A percentile compares a stretch with the other conserved stretches of the same genome.
These are phyloP conservation scores for Rhynchosporium agropyri DNA, from an alignment of 2,329 filamentous ascomycete species.

Conservation along the genomic window DNA sequence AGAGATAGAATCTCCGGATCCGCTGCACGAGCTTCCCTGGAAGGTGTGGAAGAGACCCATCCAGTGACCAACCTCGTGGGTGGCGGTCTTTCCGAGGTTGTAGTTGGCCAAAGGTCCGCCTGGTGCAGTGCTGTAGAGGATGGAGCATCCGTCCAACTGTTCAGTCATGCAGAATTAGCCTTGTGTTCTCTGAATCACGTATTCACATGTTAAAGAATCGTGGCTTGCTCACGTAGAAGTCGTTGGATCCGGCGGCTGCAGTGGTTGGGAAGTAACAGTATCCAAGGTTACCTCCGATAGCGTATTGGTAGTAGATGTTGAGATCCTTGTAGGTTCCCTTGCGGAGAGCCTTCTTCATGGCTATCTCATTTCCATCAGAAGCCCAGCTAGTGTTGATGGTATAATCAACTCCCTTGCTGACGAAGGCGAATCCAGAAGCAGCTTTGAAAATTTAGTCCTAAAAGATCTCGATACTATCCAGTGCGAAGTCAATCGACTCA, in stretches of 20 bases:
- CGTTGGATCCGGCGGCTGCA: conserved; percentile 16
- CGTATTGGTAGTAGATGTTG: conserved; percentile 42
- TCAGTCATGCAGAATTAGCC: background rate
- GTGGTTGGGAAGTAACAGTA: conserved; percentile 26
- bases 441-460: conserved; percentile 4
- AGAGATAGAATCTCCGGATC: conserved; percentile 44
- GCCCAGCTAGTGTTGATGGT: conserved; percentile 43
- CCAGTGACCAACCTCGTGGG: conserved; percentile 54
- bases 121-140: conserved; percentile 45
- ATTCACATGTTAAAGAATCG: background rate
- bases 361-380: conserved; percentile 43
- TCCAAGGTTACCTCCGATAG: conserved; percentile 16
- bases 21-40: conserved; percentile 47
- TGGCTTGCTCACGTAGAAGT: conserved; percentile 38
- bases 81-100: conserved; percentile 46
- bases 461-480: background rate
- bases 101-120: conserved; percentile 43
- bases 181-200: background rate
- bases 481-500: background rate
- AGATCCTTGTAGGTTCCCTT: conserved; percentile 44
- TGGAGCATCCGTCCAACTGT: conserved; percentile 44
- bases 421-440: conserved; percentile 40
- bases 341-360: conserved; percentile 51
- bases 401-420: conserved; percentile 37
- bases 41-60: conserved; percentile 53